These are phyloP conservation scores for Linderniella brevidens DNA, from an alignment of 257 asterid species.

Conservation along the genomic window DNA sequence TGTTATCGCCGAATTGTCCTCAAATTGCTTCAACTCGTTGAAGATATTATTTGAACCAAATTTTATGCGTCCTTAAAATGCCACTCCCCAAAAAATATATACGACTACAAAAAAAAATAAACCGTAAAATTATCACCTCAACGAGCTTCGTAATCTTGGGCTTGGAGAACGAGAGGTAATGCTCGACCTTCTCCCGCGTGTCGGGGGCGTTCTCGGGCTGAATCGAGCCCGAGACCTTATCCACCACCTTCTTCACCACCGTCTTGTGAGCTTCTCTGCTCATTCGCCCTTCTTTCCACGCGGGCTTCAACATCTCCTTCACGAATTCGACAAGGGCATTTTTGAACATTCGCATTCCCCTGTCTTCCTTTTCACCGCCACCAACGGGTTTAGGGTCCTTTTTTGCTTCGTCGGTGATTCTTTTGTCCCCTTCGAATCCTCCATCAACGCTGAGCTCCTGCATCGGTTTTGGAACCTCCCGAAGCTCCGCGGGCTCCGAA, in stretches of 20 bases:
- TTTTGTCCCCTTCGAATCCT: too few relatives aligned
- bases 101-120: too few relatives aligned
- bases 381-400: too few relatives aligned
- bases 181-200: constrained; percentile 66
- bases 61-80: too few relatives aligned
- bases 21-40: too few relatives aligned
- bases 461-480: too few relatives aligned
- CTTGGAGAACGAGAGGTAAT: constrained; percentile 53
- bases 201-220: constrained; percentile 61
- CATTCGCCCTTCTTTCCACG: constrained; percentile 90
- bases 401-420: too few relatives aligned
- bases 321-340: constrained; percentile 70
- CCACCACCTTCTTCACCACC: constrained; percentile 90
- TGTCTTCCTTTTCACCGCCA: constrained; percentile 69
- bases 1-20: too few relatives aligned
- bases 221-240: constrained; percentile 61
- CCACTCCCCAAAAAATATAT: too few relatives aligned
- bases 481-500: too few relatives aligned
- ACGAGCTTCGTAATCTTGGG: constrained; percentile 77
- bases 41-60: too few relatives aligned
- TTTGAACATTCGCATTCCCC: constrained; percentile 63
- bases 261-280: constrained; percentile 86
- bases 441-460: too few relatives aligned
- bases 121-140: constrained; percentile 31
- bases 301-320: constrained; percentile 76